Evolutionary conservation across 148 eudicot species (phyloP).

Genomic region (Rhododendron kiyosumense): DNA sequence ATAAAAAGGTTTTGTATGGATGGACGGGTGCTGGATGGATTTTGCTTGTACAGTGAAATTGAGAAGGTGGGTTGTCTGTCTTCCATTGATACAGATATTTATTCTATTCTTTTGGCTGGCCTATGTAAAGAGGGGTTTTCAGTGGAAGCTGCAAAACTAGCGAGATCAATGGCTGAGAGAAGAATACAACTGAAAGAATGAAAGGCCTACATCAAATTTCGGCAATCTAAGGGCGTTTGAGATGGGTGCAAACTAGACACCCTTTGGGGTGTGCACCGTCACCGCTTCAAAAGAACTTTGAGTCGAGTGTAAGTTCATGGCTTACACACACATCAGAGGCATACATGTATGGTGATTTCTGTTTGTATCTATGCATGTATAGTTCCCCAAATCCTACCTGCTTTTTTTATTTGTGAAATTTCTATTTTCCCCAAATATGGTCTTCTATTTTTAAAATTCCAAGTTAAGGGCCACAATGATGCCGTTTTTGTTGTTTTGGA

Average conservation of each 20-base stretch:
- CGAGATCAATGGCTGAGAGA: slow-evolving; percentile 36
- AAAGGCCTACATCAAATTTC: not conserved
- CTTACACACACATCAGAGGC: no score
- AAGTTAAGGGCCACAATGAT: no score
- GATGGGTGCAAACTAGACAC: not conserved
- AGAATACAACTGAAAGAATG: slow-evolving; percentile 30
- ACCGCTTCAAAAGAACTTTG: no score
- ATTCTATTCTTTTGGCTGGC: slow-evolving; percentile 49
- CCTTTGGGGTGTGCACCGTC: no score
- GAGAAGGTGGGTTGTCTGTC: slow-evolving; percentile 38
- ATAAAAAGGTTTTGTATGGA: slow-evolving; percentile 40
- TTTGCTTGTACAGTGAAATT: slow-evolving; percentile 36
- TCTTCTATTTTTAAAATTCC: no score
- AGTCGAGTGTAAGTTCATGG: no score
- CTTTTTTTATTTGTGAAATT: no score
- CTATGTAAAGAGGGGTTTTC: slow-evolving; percentile 40
- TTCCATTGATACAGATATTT: slow-evolving; percentile 58
- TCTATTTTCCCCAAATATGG: no score
- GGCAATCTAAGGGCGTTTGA: not conserved
- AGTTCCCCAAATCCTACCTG: no score
- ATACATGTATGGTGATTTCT: no score
- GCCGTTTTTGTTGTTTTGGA: no score
- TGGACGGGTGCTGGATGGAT: slow-evolving; percentile 60
- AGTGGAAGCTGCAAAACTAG: slow-evolving; percentile 48
- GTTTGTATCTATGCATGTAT: no score